phyloP scores from a whole-genome alignment of 73 alveolate genomes.

The Stentor roeselii region DNA sequence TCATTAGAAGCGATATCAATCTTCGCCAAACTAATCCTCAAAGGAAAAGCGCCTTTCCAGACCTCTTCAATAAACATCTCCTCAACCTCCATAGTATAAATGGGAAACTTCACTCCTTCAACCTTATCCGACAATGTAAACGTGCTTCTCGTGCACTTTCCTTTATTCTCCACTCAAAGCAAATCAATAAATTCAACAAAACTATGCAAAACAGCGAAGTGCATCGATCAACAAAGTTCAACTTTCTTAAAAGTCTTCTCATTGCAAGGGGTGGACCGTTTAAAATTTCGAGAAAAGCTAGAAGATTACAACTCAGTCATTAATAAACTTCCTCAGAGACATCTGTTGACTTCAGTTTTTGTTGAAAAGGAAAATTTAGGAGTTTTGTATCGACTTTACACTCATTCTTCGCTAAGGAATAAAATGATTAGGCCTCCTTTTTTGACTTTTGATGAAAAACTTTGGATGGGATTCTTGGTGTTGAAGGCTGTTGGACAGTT shows the following conservation, averaged over 20 bases:
- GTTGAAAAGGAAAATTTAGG: background rate
- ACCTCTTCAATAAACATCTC: background rate
- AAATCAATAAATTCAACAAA: background rate
- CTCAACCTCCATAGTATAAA: background rate
- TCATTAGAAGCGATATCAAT: background rate
- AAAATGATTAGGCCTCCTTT: constrained; percentile 61
- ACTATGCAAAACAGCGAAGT: background rate
- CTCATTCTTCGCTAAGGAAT: constrained; percentile 67
- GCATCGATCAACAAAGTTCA: background rate
- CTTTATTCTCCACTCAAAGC: background rate
- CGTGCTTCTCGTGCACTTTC: background rate
- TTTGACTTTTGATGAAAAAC: constrained; percentile 64
- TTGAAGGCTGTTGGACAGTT: constrained; percentile 74
- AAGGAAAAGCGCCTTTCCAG: constrained; percentile 24
- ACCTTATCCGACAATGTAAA: background rate
- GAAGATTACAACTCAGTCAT: background rate
- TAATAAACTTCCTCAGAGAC: background rate
- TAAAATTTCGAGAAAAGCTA: too few relatives aligned
- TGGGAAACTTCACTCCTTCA: background rate
- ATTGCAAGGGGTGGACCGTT: background rate
- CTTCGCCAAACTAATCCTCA: background rate
- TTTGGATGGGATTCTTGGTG: constrained; percentile 80
- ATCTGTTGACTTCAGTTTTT: background rate
- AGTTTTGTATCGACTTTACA: constrained; percentile 55
- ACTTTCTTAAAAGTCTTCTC: background rate